A percentile compares a stretch with the other conserved stretches of the same genome.
Evolutionary conservation across 2,329 filamentous ascomycete genomes (phyloP).

Genomic region (Ophiocordyceps camponoti-rufipedis): DNA sequence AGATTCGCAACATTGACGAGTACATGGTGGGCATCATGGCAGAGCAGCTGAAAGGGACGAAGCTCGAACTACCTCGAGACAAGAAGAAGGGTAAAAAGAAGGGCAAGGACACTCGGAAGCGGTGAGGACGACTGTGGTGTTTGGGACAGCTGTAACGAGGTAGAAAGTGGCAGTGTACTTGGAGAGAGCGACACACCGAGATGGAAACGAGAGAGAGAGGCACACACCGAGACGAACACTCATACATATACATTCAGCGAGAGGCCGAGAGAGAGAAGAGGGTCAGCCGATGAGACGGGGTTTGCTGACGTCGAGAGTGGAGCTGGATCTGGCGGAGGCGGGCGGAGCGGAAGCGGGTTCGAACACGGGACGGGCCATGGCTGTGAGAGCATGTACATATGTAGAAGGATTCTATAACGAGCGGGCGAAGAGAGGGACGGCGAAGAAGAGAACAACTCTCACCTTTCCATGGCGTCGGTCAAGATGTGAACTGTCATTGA

Average conservation of each 20-base stretch:
- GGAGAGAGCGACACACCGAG: background rate
- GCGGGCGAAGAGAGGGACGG: too few species aligned
- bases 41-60: constrained; percentile 37
- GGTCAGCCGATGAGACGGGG: background rate
- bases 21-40: constrained; percentile 58
- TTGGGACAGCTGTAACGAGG: background rate
- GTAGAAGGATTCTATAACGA: too few species aligned
- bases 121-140: constrained; percentile 8
- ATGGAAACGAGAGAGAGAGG: background rate
- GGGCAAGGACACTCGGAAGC: constrained; percentile 38
- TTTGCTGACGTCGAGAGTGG: too few species aligned
- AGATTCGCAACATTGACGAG: constrained; percentile 48
- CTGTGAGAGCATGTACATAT: too few species aligned
- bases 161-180: background rate
- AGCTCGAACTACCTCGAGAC: constrained; percentile 44
- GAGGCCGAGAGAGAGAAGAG: too few species aligned
- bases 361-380: background rate
- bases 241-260: too few species aligned
- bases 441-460: too few species aligned
- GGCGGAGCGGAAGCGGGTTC: background rate
- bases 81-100: constrained; percentile 39
- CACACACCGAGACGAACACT: too few species aligned
- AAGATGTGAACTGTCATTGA: too few species aligned
- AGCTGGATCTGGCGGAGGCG: too few species aligned
- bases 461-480: too few species aligned